Conservation (phyloP, 805 yeast species). For the Sugiyamaella lignohabitans region DNA sequence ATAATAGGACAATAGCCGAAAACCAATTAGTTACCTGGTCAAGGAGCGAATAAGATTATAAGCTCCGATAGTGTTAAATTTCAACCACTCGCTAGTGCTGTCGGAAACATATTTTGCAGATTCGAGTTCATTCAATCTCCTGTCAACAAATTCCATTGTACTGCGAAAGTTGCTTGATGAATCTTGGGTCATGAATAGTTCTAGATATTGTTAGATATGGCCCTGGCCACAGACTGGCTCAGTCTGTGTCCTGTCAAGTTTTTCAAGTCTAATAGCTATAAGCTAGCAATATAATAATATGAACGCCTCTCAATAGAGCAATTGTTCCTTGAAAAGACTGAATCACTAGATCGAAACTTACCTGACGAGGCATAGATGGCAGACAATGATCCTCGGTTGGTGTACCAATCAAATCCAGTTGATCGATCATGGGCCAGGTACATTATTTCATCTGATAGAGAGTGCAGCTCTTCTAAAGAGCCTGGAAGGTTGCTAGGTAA, state of each 20-base stretch:
- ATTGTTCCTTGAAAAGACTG: neutral
- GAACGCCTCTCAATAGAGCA: too few relatives aligned
- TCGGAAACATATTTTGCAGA: conserved; percentile 54
- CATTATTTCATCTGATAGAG: conserved; percentile 75
- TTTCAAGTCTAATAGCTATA: too few relatives aligned
- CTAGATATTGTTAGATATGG: conserved; percentile 29
- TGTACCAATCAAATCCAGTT: conserved; percentile 83
- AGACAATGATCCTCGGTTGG: conserved; percentile 69
- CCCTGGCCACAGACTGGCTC: neutral
- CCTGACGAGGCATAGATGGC: conserved; percentile 58
- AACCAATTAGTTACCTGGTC: conserved; percentile 19
- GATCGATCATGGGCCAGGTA: conserved; percentile 73
- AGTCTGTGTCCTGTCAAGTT: neutral
- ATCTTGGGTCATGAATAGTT: conserved; percentile 76
- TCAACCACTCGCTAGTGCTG: conserved; percentile 67
- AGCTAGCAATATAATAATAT: too few relatives aligned
- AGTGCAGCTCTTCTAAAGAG: conserved; percentile 63
- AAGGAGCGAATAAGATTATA: conserved; percentile 64
- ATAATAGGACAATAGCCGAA: too few relatives aligned
- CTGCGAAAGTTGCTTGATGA: conserved; percentile 45
- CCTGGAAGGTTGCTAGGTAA: conserved; percentile 53
- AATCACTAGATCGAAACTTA: neutral
- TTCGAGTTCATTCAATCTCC: conserved; percentile 48
- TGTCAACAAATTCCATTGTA: conserved; percentile 60
- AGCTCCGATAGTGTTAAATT: conserved; percentile 58